These are phyloP conservation scores for Fusarium sp. DNA, from an alignment of 2,329 filamentous ascomycete genomes.

Conservation along the genomic window DNA sequence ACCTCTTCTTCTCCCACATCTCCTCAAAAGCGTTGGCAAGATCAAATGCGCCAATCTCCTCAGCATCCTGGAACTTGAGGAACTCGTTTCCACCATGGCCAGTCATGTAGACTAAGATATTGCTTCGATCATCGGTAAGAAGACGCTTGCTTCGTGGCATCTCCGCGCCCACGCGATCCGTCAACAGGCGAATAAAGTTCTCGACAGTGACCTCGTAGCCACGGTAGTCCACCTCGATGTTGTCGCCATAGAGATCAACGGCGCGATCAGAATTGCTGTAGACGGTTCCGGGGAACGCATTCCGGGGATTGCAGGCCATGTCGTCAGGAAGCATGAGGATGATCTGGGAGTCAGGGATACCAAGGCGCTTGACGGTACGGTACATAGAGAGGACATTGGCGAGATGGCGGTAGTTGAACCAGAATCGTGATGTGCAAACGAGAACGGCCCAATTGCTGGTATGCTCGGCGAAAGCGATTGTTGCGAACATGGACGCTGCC, in stretches of 20 bases:
- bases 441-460: constrained; percentile 99
- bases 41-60: constrained; percentile 97
- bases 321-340: constrained; percentile 99
- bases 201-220: constrained; percentile 99
- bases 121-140: constrained; percentile 93
- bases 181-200: constrained; percentile 96
- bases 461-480: constrained; percentile 72
- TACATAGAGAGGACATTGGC: constrained; percentile 98
- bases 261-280: constrained; percentile 98
- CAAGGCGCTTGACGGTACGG: constrained; percentile 95
- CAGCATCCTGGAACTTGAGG: constrained; percentile 96
- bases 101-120: constrained; percentile 99
- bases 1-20: constrained; percentile 99
- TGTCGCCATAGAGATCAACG: constrained; percentile 96
- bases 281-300: constrained; percentile 96
- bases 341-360: constrained; percentile 98
- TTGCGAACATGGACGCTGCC: constrained; percentile 57
- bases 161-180: constrained; percentile 91
- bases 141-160: constrained; percentile 95
- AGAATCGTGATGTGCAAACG: constrained; percentile 98
- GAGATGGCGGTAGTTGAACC: constrained; percentile 99
- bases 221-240: constrained; percentile 98
- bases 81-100: constrained; percentile 98
- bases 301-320: constrained; percentile 99
- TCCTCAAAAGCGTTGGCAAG: constrained; percentile 97